phyloP scores from a whole-genome alignment of 1,139 yeast genomes.

The Pichia kudriavzevii region DNA sequence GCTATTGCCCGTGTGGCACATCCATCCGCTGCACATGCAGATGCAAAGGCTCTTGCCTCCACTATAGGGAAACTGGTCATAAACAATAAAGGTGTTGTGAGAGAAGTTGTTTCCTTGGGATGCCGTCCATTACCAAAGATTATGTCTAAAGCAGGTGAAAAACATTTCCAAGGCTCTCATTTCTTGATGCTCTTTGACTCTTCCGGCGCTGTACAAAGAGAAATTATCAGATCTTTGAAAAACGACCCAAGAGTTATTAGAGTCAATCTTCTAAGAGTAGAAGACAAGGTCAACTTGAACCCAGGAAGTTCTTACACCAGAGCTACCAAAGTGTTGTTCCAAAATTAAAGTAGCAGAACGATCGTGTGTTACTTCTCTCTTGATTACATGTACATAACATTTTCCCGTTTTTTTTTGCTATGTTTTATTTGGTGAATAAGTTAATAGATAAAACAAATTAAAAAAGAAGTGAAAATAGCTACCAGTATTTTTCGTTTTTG shows the following conservation, averaged over 20 bases:
- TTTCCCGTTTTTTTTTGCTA: no score
- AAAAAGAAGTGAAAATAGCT: no score
- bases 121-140: conserved; percentile 72
- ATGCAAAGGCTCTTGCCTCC: conserved; percentile 45
- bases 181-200: conserved; percentile 83
- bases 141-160: conserved; percentile 78
- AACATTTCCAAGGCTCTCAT: conserved; percentile 85
- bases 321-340: conserved; percentile 24
- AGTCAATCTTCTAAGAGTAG: conserved; percentile 63
- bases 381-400: no score
- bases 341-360: no score
- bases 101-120: conserved; percentile 77
- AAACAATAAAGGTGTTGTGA: conserved; percentile 84
- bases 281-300: conserved; percentile 47
- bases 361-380: no score
- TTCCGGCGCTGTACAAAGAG: conserved; percentile 78
- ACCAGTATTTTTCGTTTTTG: no score
- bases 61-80: conserved; percentile 79
- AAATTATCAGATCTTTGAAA: conserved; percentile 70
- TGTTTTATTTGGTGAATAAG: no score
- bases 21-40: conserved; percentile 46
- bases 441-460: no score
- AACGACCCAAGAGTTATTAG: conserved; percentile 88
- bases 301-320: conserved; percentile 47
- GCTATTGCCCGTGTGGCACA: conserved; percentile 79